Evolutionary conservation across 2,329 filamentous ascomycete genomes (phyloP), one percentile per base, ranked within the genome.

Genomic region (Colletotrichum phormii): DNA sequence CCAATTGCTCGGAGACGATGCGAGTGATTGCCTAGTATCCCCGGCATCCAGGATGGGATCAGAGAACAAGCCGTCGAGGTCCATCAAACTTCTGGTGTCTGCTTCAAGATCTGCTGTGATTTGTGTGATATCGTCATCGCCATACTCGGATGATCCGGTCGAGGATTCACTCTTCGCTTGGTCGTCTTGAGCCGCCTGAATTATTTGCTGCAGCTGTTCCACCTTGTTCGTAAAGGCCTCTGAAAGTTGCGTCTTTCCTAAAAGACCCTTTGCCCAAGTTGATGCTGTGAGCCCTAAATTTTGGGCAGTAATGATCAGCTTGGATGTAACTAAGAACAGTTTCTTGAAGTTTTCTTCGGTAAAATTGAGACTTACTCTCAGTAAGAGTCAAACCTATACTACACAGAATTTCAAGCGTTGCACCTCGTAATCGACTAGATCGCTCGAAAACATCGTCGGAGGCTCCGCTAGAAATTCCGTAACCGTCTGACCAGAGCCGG

Each of bases 221-320:
- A 46, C 42, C 18, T n/a, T n/a, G 3, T 0, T 2, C 0, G 15
- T n/a, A 0, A 46, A 46, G 4, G 18, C 8, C 0, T 46, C 42
- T n/a, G 42, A 0, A n/a, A 9, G 18, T n/a, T 18, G 42, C 1
- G 6, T n/a, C 7, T n/a, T 46, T n/a, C 42, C 42, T 3, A 18
- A 7, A n/a, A 9, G 42, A 18, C 15, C 18, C 7, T 0, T 13
- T 6, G 1, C 31, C 13, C 13, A 15, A 15, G 35, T 15, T 37
- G 42, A 46, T 8, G 18, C 18, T 46, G n/a, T 3, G 7, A 46
- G 42, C 15, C 42, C 42, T 42, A 2, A 18, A 15, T 42, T 5
- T 46, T 18, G 15, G 42, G n/a, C 15, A 46, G 1, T 5, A 0
- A 46, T n/a, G 2, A n/a, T 46, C 15, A 46, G 42, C 42, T n/a